phyloP scores from a whole-genome alignment of 441 rosid genomes.

The Francoa sonchifolia region DNA sequence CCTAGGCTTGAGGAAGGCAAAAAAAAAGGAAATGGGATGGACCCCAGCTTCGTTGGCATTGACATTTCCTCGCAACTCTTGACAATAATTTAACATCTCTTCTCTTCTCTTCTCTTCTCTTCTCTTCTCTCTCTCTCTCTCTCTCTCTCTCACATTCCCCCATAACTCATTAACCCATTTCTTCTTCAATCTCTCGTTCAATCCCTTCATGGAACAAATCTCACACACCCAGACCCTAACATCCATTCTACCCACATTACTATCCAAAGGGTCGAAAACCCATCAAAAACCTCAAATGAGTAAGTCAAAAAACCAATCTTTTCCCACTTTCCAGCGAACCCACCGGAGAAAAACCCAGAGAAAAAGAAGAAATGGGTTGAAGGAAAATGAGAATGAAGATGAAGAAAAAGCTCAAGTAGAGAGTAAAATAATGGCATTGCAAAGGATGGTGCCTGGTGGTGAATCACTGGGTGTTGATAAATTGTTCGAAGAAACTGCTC shows the following conservation, averaged over 20 bases:
- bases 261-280: slow-evolving; percentile 1
- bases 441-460: slow-evolving; percentile 70
- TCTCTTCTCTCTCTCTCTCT: not conserved
- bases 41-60: slow-evolving; percentile 40
- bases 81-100: slow-evolving; percentile 16
- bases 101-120: slow-evolving; percentile 6
- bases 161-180: no score
- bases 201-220: slow-evolving; percentile 20
- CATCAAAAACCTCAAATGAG: slow-evolving; percentile 6
- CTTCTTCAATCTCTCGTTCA: no score
- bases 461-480: slow-evolving; percentile 34
- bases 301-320: slow-evolving; percentile 19
- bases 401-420: slow-evolving; percentile 31
- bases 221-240: slow-evolving; percentile 11
- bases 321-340: slow-evolving; percentile 6
- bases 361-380: slow-evolving; percentile 7
- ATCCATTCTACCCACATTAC: slow-evolving; percentile 15
- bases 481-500: slow-evolving; percentile 59
- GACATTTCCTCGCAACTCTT: slow-evolving; percentile 23
- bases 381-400: slow-evolving; percentile 13
- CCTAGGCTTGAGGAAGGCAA: slow-evolving; percentile 6
- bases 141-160: not conserved
- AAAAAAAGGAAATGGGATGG: slow-evolving; percentile 14
- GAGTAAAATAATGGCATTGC: slow-evolving; percentile 46
- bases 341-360: slow-evolving; percentile 9